Base-by-base conservation (phyloP, 306 rosid species). In the Heteromeles arbutifolia region DNA sequence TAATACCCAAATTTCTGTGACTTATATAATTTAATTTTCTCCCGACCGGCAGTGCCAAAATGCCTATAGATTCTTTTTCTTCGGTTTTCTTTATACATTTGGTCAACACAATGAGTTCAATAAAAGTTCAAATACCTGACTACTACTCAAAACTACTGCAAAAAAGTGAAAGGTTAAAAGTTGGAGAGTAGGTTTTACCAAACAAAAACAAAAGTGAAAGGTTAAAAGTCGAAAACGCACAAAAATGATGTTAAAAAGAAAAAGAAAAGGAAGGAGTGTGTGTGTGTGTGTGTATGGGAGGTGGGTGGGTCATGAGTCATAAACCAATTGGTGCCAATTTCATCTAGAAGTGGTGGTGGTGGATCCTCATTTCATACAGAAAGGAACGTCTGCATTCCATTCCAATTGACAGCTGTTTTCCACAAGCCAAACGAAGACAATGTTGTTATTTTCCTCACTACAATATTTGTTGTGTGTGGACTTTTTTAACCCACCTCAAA, bases 361-460 rank as follows among this genome's bases (percentile, higher is more conserved):
- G 54, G 21, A 50, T 17, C 21, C 3, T 5, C 54, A 50, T n/a
- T n/a, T 10, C 24, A n/a, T 8, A 0, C 28, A 57, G 62, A 57
- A 57, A 10, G 26, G 61, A 54, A 18, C 24, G 26, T 21, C 25
- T 21, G 26, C 78, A 44, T 53, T 75, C 8, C 24, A 19, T 3
- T 39, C 52, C 54, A 52, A 50, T 76, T 70, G 31, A 64, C 71
- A 14, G 67, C 72, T 76, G 70, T 79, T 68, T 45, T 52, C 57
- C 53, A 72, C 54, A 59, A 19, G 31, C 72, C 21, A 44, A 70
- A 29, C 45, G 14, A 69, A 44, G 72, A 76, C 86, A 64, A 71
- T 45, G 56, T 44, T 53, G n/a, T 54, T 72, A 73, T 78, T 83
- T 74, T 68, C n/a, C 41, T 37, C 41, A 37, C 41, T 37, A 37